phyloP scores from a whole-genome alignment of 179 eudicot genomes.

The Amaranthus tricolor region DNA sequence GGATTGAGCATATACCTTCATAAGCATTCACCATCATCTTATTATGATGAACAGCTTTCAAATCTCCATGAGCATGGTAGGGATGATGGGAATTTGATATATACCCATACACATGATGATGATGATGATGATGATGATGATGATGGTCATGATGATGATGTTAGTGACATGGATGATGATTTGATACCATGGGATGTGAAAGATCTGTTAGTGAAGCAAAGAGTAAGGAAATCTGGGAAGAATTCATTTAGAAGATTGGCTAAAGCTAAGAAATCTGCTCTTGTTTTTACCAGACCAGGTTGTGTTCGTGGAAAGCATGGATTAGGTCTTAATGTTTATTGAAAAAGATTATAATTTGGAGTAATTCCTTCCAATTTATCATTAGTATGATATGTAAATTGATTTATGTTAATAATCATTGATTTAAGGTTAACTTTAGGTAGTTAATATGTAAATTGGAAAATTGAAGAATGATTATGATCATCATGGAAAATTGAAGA shows the following conservation, averaged over 20 bases:
- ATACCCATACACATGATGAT: too few species aligned
- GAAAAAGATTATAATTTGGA: neutral
- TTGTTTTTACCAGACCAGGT: constrained; percentile 42
- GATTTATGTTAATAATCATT: constrained; percentile 8
- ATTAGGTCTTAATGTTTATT: constrained; percentile 34
- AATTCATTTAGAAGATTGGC: constrained; percentile 40
- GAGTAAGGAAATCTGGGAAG: constrained; percentile 77
- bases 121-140: constrained; percentile 6
- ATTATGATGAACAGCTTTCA: neutral
- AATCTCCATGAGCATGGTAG: neutral
- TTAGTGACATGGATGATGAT: constrained; percentile 54
- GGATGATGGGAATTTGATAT: too few species aligned
- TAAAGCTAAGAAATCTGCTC: constrained; percentile 49
- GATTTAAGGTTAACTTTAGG: constrained; percentile 5
- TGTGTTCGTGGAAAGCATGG: constrained; percentile 65
- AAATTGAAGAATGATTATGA: neutral
- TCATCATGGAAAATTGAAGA: neutral
- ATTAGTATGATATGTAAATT: neutral
- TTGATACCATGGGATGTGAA: constrained; percentile 57
- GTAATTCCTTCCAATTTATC: neutral
- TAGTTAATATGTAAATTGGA: neutral
- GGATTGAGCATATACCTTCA: too few species aligned
- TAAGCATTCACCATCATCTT: too few species aligned
- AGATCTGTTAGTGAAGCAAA: constrained; percentile 43
- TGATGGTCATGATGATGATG: constrained; percentile 25